These are phyloP conservation scores for Hydnomerulius pinastri DNA, from an alignment of 768 basidiomycete genomes.

Conservation along the genomic window DNA sequence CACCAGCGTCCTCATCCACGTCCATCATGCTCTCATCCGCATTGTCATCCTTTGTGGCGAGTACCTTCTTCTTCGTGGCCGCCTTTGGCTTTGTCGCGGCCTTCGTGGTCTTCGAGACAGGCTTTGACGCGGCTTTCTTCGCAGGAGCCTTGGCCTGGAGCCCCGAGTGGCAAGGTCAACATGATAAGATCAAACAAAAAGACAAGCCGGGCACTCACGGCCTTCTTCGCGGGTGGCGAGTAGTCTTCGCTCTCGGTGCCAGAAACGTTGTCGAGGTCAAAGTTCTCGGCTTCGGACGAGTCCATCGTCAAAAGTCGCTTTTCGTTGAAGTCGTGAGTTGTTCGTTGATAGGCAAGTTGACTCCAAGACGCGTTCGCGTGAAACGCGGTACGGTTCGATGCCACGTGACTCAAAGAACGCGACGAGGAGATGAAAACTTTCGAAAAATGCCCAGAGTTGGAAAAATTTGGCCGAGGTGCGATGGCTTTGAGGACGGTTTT, in stretches of 20 bases:
- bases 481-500: too few relatives aligned
- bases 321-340: neutral
- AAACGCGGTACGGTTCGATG: neutral
- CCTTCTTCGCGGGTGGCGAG: slow-evolving; percentile 61
- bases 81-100: slow-evolving; percentile 51
- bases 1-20: slow-evolving; percentile 38
- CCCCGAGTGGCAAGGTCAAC: slow-evolving; percentile 19
- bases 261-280: slow-evolving; percentile 58
- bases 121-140: slow-evolving; percentile 45
- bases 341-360: neutral
- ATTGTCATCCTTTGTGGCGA: slow-evolving; percentile 67
- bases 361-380: neutral
- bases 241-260: slow-evolving; percentile 69
- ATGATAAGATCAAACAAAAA: slow-evolving; percentile 3
- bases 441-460: neutral
- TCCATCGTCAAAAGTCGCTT: slow-evolving; percentile 51
- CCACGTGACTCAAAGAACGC: neutral
- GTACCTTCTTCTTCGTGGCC: slow-evolving; percentile 67
- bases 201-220: slow-evolving; percentile 18
- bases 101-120: slow-evolving; percentile 44
- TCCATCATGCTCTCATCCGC: slow-evolving; percentile 49
- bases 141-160: slow-evolving; percentile 35
- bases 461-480: too few relatives aligned
- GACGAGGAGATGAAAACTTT: neutral
- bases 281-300: slow-evolving; percentile 73